Evolutionary conservation across 352 stramenopile genomes (phyloP), one percentile per base, ranked within the genome.

Genomic region (Thalassiosira pacifica): DNA sequence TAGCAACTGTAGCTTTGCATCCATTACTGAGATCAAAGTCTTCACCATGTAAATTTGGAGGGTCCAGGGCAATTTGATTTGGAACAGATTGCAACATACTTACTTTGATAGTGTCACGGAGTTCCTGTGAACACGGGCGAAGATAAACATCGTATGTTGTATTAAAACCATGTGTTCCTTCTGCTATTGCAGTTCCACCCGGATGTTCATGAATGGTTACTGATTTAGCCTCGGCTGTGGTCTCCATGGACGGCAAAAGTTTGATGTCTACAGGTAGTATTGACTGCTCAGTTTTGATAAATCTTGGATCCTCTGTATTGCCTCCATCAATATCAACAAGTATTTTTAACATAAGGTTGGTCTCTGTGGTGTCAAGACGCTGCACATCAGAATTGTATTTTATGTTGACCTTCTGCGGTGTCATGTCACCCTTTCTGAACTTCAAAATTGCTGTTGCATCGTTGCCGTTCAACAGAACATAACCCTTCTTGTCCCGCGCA

Each of bases 121-220:
- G 70, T 11, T 77, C 55, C 45, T 18, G 18, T 19, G 57, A 79
- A 40, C 83, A 89, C 11, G 83, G 83, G 8, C 83, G 65, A 6
- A 89, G 55, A 61, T 82, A 87, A 6, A 89, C 37, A 55, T 89
- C 83, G 55, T 89, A 89, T 1, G 65, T 67, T 19, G 65, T 48
- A n/a, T n/a, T n/a, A n/a, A n/a, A n/a, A 26, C 77, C 83, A 45
- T 77, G 42, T 8, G 13, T 27, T 34, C 83, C 83, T 74, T 89
- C 83, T 19, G 64, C 76, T 27, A 89, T 76, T 31, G 40, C n/a
- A 34, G 82, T 85, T n/a, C 55, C 57, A 31, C 52, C 45, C 11
- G 24, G 18, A 34, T 34, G 55, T 67, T 89, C 77, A 31, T 65
- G 24, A 42, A 89, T 61, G 71, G 68, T 80, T 13, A 89, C 65